Percentiles rank a stretch among this genome's conserved stretches.
phyloP scores from a whole-genome alignment of 345 rosid species.

The Brassica carinata region DNA sequence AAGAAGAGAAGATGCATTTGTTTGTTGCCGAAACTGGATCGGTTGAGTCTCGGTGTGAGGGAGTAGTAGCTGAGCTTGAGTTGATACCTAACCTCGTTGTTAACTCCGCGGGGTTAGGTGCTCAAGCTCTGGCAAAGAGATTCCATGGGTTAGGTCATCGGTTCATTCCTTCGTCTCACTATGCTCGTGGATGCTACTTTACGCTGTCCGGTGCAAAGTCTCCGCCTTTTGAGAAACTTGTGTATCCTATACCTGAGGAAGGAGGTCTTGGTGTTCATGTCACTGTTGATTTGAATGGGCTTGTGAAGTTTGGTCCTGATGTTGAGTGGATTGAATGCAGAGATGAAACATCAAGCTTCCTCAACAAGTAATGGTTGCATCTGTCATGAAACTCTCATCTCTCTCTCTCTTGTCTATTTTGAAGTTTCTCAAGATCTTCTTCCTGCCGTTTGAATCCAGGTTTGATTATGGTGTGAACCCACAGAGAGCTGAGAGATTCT shows the following conservation, averaged over 20 bases:
- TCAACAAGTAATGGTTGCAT: constrained; percentile 59
- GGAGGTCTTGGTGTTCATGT: constrained; percentile 95
- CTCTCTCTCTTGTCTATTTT: background rate
- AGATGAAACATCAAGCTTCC: constrained; percentile 69
- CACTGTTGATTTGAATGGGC: constrained; percentile 84
- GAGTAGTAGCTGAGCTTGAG: constrained; percentile 50
- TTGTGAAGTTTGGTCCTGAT: constrained; percentile 92
- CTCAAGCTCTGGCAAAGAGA: constrained; percentile 68
- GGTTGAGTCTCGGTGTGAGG: constrained; percentile 51
- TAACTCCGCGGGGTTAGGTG: constrained; percentile 85
- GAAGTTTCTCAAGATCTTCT: constrained; percentile 22
- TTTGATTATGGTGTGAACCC: constrained; percentile 67
- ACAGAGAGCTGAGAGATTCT: constrained; percentile 59
- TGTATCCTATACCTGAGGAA: constrained; percentile 90
- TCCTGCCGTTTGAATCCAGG: constrained; percentile 44
- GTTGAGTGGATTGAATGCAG: constrained; percentile 79
- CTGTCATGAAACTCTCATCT: background rate
- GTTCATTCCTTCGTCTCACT: constrained; percentile 56
- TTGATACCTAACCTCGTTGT: constrained; percentile 68
- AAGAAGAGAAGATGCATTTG: constrained; percentile 57
- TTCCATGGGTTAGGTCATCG: constrained; percentile 51
- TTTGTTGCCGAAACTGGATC: constrained; percentile 52
- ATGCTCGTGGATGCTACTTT: constrained; percentile 89
- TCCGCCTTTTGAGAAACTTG: constrained; percentile 63
- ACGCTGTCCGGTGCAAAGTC: constrained; percentile 53